phyloP scores from a whole-genome alignment of 495 filamentous ascomycete genomes.

The Penicillium chermesinum region DNA sequence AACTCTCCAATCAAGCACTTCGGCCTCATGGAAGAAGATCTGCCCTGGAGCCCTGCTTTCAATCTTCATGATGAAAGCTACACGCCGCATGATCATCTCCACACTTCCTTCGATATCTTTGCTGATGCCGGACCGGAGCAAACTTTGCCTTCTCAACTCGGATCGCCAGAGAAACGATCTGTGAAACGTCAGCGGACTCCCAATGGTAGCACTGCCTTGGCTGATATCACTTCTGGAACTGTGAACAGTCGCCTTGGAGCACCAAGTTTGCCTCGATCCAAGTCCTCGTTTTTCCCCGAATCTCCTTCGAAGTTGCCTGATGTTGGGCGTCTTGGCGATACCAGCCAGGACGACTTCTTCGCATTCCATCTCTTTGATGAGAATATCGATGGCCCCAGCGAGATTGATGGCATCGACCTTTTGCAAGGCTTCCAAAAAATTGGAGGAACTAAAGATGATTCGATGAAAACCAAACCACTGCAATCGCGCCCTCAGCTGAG shows the following conservation, averaged over 20 bases:
- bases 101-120: constrained; percentile 65
- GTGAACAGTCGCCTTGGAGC: constrained; percentile 46
- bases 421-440: constrained; percentile 89
- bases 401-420: constrained; percentile 72
- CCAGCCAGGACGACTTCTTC: constrained; percentile 58
- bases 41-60: constrained; percentile 77
- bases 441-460: constrained; percentile 48
- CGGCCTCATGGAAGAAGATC: constrained; percentile 54
- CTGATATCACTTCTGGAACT: constrained; percentile 56
- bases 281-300: constrained; percentile 43
- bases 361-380: constrained; percentile 55
- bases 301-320: constrained; percentile 46
- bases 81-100: constrained; percentile 43
- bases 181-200: constrained; percentile 58
- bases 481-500: constrained; percentile 36
- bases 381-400: constrained; percentile 43
- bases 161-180: constrained; percentile 74
- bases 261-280: constrained; percentile 32
- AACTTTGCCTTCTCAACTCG: constrained; percentile 49
- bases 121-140: constrained; percentile 52
- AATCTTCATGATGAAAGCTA: constrained; percentile 55
- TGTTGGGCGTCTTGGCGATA: constrained; percentile 51
- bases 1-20: constrained; percentile 78
- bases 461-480: constrained; percentile 23
- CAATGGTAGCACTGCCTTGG: constrained; percentile 47